These are phyloP conservation scores for Physaria fendleri DNA, from an alignment of 345 rosid genomes.

Conservation along the genomic window DNA sequence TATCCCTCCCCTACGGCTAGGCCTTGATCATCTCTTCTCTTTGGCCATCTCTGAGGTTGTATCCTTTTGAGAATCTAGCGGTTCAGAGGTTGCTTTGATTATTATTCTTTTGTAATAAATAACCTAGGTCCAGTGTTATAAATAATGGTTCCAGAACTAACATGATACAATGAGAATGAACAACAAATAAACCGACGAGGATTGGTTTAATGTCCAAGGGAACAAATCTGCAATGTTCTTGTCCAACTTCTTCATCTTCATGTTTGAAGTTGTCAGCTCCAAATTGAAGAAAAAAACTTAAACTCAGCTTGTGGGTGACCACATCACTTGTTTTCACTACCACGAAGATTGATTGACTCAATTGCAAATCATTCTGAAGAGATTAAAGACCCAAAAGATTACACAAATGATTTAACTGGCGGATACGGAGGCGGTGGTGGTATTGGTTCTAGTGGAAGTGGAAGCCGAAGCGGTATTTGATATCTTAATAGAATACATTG, in stretches of 20 bases:
- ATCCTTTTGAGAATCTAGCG: constrained; percentile 16
- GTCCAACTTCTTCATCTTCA: constrained; percentile 74
- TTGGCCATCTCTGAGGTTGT: background rate
- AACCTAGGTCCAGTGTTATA: constrained; percentile 14
- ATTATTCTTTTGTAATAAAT: no score
- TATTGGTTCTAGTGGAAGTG: background rate
- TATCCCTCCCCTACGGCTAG: constrained; percentile 65
- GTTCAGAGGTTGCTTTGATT: no score
- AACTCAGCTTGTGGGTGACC: no score
- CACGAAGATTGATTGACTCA: no score
- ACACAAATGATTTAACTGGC: no score
- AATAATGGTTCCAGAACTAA: no score
- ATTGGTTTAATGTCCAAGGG: constrained; percentile 88
- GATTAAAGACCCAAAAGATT: no score
- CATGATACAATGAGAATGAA: no score
- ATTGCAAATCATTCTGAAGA: background rate
- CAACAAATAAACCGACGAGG: no score
- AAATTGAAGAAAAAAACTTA: no score
- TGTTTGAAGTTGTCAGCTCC: constrained; percentile 74
- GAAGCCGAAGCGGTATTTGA: background rate
- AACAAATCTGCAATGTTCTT: constrained; percentile 73
- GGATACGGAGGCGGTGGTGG: constrained; percentile 6
- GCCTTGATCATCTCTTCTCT: constrained; percentile 35
- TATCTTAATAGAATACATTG: background rate
- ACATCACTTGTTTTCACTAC: no score